Conservation (phyloP, 805 yeast species). For the Yarrowia keelungensis region DNA sequence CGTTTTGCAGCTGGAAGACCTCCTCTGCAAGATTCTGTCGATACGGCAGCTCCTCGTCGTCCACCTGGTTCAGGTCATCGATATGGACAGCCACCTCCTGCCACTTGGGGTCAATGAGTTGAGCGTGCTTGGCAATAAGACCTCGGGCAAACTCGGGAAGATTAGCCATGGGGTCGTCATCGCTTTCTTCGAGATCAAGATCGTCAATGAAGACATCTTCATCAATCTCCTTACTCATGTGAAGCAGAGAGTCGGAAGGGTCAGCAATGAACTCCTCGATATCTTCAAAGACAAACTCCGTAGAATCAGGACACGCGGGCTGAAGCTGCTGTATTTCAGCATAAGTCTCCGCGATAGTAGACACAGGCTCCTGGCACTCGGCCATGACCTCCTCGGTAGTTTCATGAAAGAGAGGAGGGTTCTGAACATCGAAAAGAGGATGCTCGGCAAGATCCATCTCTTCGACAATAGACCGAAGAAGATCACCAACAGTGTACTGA, state of each 20-base stretch:
- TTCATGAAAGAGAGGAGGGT: constrained; percentile 13
- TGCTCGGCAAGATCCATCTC: constrained; percentile 18
- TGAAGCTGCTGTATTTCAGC: neutral
- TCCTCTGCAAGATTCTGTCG: constrained; percentile 31
- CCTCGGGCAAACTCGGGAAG: constrained; percentile 20
- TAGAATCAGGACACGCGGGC: neutral
- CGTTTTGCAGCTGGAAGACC: constrained; percentile 26
- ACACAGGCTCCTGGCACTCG: constrained; percentile 11
- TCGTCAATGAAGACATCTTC: constrained; percentile 25
- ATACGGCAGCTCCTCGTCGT: constrained; percentile 27
- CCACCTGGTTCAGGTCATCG: constrained; percentile 27
- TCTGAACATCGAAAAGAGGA: constrained; percentile 10
- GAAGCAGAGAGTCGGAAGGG: constrained; percentile 6
- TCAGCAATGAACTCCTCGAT: constrained; percentile 28
- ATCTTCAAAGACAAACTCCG: constrained; percentile 2
- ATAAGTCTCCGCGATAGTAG: constrained; percentile 1
- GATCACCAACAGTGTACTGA: constrained; percentile 13
- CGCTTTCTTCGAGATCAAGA: constrained; percentile 13
- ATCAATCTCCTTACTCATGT: constrained; percentile 15
- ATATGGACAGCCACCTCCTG: constrained; percentile 24
- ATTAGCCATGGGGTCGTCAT: constrained; percentile 8
- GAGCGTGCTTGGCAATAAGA: constrained; percentile 13
- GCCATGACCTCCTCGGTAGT: constrained; percentile 6
- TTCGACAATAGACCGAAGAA: constrained; percentile 8
- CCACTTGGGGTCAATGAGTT: constrained; percentile 23